phyloP scores from a whole-genome alignment of 306 rosid genomes.

The Elaeagnus macrophylla region DNA sequence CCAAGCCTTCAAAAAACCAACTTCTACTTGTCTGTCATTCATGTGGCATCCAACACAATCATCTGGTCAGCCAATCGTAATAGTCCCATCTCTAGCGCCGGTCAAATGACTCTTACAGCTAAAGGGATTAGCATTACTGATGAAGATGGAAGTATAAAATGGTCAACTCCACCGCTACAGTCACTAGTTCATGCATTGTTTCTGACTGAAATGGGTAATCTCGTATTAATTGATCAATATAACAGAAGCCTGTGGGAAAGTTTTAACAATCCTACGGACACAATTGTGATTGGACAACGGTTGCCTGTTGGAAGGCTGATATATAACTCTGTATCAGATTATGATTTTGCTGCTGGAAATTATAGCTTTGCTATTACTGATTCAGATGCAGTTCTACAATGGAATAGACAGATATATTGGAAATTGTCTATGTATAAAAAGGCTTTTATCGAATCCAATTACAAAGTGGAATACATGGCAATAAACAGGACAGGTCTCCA shows the following conservation, averaged over 20 bases:
- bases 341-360: constrained; percentile 48
- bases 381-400: constrained; percentile 59
- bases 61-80: constrained; percentile 78
- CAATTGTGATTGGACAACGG: constrained; percentile 65
- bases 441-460: constrained; percentile 32
- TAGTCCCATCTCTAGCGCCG: constrained; percentile 50
- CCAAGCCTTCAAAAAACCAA: constrained; percentile 37
- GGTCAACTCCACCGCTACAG: constrained; percentile 65
- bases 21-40: constrained; percentile 66
- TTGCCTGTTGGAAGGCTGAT: constrained; percentile 44
- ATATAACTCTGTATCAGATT: constrained; percentile 33
- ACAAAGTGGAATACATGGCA: constrained; percentile 43
- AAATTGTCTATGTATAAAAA: constrained; percentile 44
- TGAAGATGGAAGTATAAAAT: constrained; percentile 28
- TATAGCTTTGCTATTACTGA: constrained; percentile 36
- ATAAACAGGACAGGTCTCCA: constrained; percentile 49
- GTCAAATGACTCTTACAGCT: constrained; percentile 34
- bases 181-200: constrained; percentile 36
- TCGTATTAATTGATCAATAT: constrained; percentile 49
- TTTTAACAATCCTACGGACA: constrained; percentile 71
- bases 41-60: constrained; percentile 47
- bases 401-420: constrained; percentile 83
- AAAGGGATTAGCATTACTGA: constrained; percentile 43
- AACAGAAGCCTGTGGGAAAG: constrained; percentile 88
- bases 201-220: constrained; percentile 70